Percentiles rank a stretch among this genome's conserved stretches.
These are phyloP conservation scores for Nitzschia palea DNA, from an alignment of 108 stramenopile species.

Conservation along the genomic window DNA sequence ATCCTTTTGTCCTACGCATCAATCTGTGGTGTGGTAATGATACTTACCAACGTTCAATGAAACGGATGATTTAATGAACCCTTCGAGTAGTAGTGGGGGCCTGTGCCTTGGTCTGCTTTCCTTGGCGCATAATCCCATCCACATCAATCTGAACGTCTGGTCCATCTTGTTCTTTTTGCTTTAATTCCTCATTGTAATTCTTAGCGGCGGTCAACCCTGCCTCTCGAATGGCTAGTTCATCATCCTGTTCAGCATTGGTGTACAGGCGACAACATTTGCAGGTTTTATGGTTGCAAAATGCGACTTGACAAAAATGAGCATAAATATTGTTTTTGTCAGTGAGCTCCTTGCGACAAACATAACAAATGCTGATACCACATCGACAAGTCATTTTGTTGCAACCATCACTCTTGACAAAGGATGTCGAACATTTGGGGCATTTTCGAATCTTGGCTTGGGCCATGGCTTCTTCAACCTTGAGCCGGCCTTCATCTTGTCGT, in stretches of 20 bases:
- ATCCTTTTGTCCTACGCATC: neutral
- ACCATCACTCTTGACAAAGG: constrained; percentile 69
- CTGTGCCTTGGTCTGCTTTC: no score
- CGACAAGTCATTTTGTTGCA: constrained; percentile 90
- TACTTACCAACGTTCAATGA: no score
- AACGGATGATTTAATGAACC: no score
- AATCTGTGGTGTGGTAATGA: no score
- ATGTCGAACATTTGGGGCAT: constrained; percentile 78
- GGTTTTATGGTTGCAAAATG: constrained; percentile 69
- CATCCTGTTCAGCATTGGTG: constrained; percentile 63
- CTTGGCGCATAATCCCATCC: constrained; percentile 19
- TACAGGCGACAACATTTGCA: constrained; percentile 79
- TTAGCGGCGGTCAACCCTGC: constrained; percentile 76
- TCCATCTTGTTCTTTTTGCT: constrained; percentile 59
- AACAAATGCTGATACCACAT: constrained; percentile 76
- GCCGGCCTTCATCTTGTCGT: constrained; percentile 61
- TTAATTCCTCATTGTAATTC: constrained; percentile 39
- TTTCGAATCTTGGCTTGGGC: constrained; percentile 71
- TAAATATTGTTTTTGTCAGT: constrained; percentile 47
- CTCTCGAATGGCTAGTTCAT: constrained; percentile 64
- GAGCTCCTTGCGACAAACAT: constrained; percentile 73
- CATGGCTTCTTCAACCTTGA: constrained; percentile 88
- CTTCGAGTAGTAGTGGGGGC: no score
- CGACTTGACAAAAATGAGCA: constrained; percentile 79
- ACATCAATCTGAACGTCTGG: constrained; percentile 42